phyloP scores from a whole-genome alignment of 257 asterid genomes.

The Verbena officinalis region DNA sequence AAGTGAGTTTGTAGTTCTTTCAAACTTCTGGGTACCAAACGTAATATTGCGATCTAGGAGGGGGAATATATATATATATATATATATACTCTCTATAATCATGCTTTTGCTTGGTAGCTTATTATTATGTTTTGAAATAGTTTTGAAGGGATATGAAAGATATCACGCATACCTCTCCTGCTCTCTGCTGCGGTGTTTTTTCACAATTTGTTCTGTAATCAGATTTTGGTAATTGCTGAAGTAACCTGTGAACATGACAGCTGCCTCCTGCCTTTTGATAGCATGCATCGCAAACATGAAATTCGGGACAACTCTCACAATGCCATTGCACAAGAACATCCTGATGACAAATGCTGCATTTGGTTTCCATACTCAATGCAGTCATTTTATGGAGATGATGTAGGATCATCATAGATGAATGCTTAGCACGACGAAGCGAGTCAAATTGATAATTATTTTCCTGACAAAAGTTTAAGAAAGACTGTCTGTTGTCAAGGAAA shows the following conservation, averaged over 20 bases:
- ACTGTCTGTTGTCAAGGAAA: conserved; percentile 50
- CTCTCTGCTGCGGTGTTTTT: conserved; percentile 27
- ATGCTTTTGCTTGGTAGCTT: not conserved
- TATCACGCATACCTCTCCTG: conserved; percentile 27
- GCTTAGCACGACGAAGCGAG: conserved; percentile 73
- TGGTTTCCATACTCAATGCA: conserved; percentile 15
- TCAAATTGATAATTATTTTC: conserved; percentile 62
- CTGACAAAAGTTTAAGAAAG: conserved; percentile 72
- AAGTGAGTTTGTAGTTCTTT: too few relatives aligned
- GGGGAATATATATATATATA: not conserved
- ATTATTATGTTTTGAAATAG: conserved; percentile 5
- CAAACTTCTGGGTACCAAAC: too few relatives aligned
- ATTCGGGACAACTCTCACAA: conserved; percentile 43
- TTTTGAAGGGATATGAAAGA: not conserved
- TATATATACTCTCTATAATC: not conserved
- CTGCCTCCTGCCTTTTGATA: conserved; percentile 33
- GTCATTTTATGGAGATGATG: conserved; percentile 50
- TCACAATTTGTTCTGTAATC: conserved; percentile 21
- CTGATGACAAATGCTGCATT: conserved; percentile 45
- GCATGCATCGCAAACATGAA: conserved; percentile 46
- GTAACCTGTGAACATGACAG: conserved; percentile 38
- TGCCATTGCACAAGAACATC: conserved; percentile 36
- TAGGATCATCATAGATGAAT: conserved; percentile 88
- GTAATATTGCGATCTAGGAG: too few relatives aligned
- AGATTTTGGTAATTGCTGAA: conserved; percentile 10